These are phyloP conservation scores for Plasmodium vivax DNA, from an alignment of 169 alveolate species.

Conservation along the genomic window DNA sequence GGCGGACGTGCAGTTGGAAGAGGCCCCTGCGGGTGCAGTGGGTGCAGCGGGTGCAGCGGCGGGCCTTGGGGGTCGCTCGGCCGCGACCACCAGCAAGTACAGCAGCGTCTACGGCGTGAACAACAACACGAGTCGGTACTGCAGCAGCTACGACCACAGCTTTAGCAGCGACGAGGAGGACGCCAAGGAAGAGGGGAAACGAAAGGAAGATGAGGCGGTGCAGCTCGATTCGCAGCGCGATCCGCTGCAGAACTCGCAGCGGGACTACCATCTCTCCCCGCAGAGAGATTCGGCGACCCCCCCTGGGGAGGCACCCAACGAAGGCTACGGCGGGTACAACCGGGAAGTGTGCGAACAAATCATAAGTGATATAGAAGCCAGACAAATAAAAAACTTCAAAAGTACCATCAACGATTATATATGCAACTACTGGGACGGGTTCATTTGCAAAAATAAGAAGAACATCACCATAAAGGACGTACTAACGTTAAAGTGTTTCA, in stretches of 20 bases:
- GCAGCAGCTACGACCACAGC: not conserved
- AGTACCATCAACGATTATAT: constrained; percentile 72
- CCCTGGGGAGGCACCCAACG: not conserved
- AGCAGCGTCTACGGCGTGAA: not conserved
- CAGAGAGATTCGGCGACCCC: not conserved
- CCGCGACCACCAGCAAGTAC: not conserved
- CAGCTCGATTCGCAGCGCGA: not conserved
- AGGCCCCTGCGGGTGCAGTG: not conserved
- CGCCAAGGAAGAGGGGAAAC: not conserved
- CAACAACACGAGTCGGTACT: not conserved
- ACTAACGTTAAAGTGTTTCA: constrained; percentile 75
- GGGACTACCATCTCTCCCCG: not conserved
- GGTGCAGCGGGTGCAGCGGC: not conserved
- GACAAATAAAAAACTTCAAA: constrained; percentile 48
- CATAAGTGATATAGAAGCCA: constrained; percentile 16
- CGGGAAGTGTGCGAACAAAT: not conserved
- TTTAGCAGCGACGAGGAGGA: not conserved
- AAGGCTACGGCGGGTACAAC: not conserved
- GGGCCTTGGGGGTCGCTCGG: not conserved
- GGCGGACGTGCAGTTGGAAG: not conserved
- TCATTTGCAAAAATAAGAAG: constrained; percentile 79
- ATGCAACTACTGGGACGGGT: constrained; percentile 82
- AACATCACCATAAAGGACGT: constrained; percentile 77
- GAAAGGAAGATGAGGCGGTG: not conserved
- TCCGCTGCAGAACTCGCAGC: too few species aligned